Percentiles rank a stretch among this genome's conserved stretches.
Evolutionary conservation across 306 rosid species (phyloP).

Genomic region (Acacia acuminata): DNA sequence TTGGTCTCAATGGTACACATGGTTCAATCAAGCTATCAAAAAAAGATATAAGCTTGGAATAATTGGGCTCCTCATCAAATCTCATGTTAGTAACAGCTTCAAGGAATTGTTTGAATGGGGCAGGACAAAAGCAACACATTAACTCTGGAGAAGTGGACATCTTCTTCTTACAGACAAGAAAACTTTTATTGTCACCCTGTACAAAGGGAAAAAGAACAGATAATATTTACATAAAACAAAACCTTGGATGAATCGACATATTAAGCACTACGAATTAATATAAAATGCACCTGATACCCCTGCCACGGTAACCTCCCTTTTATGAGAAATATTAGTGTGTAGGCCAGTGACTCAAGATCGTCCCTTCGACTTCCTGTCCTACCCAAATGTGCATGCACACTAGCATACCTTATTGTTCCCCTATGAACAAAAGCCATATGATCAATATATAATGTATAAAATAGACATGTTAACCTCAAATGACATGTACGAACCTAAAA

Average conservation of each 20-base stretch:
- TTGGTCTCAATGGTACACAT: slow-evolving; percentile 72
- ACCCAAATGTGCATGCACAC: slow-evolving; percentile 98
- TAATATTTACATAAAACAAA: slow-evolving; percentile 25
- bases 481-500: slow-evolving; percentile 60
- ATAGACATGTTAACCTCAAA: not conserved
- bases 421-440: slow-evolving; percentile 45
- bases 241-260: slow-evolving; percentile 8
- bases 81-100: slow-evolving; percentile 88
- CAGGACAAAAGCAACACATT: slow-evolving; percentile 91
- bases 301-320: slow-evolving; percentile 96
- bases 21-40: slow-evolving; percentile 88
- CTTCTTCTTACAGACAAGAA: slow-evolving; percentile 94
- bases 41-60: slow-evolving; percentile 75
- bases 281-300: slow-evolving; percentile 80
- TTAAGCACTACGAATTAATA: not conserved
- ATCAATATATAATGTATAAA: slow-evolving; percentile 22
- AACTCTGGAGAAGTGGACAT: slow-evolving; percentile 88
- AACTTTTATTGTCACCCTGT: slow-evolving; percentile 97
- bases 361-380: slow-evolving; percentile 95
- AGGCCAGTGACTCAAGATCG: slow-evolving; percentile 91
- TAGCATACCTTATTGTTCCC: slow-evolving; percentile 96
- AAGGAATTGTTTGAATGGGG: slow-evolving; percentile 87
- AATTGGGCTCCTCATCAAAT: slow-evolving; percentile 95
- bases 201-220: slow-evolving; percentile 15
- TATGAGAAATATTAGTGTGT: slow-evolving; percentile 87